Base-by-base conservation (phyloP, 805 yeast species). In the Geotrichum ghanense region DNA sequence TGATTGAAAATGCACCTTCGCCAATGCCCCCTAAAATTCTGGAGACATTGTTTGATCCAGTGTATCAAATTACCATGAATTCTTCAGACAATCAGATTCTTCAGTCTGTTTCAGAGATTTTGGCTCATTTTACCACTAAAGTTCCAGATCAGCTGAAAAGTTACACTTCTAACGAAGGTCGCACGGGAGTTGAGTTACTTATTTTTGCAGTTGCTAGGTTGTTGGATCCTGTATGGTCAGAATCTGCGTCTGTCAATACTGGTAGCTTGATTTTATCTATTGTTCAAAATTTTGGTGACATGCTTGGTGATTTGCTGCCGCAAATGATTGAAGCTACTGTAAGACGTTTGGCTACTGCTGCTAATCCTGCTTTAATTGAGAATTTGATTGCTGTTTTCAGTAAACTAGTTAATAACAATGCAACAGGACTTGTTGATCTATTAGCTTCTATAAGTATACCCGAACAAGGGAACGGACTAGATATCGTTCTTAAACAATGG, bases 221-320 rank as follows among this genome's bases (percentile, higher is more conserved):
- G 45, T 70, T 90, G 25, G 76, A 83, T 1, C 85, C 95, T 0
- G 70, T 71, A 5, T 68, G 84, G 48, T 74, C 83, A 14, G 97
- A 88, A 54, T 75, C 82, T 41, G 95, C 95, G 0, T 89, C 94
- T 1, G 71, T 80, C 64, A 81, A 83, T 48, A 75, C 85, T 41
- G 97, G 90, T 10, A 79, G 56, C 5, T 73, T 84, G 20, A 78
- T 83, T 2, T 69, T 75, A 9, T 73, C 81, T 0, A 67, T 82
- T 26, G 69, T 84, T 31, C 74, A 75, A 17, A 74, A 73, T 49
- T 79, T 73, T 52, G 67, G 73, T 3, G 53, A 53, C 16, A 66
- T 66, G 45, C 57, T 71, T 3, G 62, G 66, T 2, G 63, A 64
- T 14, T 49, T 72, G 22, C 57, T 73, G 1, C 65, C 69, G 2